Evolutionary conservation across 73 alveolate genomes (phyloP).

Genomic region (Tetrahymena borealis): DNA sequence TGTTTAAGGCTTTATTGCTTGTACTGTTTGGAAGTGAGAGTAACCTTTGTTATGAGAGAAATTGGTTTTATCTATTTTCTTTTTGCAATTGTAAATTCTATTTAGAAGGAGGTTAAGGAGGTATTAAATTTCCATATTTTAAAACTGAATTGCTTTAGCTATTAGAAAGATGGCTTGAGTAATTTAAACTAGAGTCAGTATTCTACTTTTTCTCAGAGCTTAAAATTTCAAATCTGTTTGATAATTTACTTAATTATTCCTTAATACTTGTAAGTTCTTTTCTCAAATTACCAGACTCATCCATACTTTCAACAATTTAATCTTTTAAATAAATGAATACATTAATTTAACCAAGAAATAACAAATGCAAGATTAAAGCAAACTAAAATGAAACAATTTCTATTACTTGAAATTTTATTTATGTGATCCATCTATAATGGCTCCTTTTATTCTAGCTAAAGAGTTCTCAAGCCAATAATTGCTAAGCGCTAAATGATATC

Average conservation of each 20-base stretch:
- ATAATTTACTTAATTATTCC: background rate
- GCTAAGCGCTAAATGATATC: background rate
- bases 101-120: background rate
- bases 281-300: background rate
- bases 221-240: background rate
- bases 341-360: background rate
- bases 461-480: background rate
- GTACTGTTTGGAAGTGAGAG: background rate
- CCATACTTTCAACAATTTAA: background rate
- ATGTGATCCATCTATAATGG: background rate
- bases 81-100: background rate
- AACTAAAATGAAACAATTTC: background rate
- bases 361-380: too few species aligned
- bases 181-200: background rate
- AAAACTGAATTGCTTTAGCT: background rate
- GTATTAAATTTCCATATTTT: background rate
- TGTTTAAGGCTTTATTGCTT: background rate
- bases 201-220: background rate
- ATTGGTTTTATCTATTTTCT: background rate
- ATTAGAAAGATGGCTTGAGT: background rate
- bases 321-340: background rate
- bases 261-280: background rate
- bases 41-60: background rate
- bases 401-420: background rate
- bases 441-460: background rate